Evolutionary conservation across 2,329 filamentous ascomycete species (phyloP).

Genomic region (Paramyrothecium sp.): DNA sequence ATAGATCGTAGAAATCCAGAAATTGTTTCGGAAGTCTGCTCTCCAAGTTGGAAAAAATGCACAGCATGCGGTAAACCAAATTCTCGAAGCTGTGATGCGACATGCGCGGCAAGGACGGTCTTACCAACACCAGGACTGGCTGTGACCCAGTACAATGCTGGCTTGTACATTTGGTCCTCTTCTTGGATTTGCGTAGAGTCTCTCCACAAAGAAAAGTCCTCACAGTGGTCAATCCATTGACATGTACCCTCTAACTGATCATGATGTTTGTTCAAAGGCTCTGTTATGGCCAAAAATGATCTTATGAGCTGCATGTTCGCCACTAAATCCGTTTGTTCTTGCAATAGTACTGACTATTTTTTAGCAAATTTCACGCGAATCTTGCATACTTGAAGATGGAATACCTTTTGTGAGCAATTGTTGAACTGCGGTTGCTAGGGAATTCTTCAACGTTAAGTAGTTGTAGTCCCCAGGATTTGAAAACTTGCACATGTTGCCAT

Average conservation of each 20-base stretch:
- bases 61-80: constrained; percentile 7
- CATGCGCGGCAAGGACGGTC: constrained; percentile 3
- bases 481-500: constrained; percentile 30
- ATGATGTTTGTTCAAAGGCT: constrained; percentile 16
- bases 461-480: constrained; percentile 20
- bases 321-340: neutral
- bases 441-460: constrained; percentile 20
- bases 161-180: neutral
- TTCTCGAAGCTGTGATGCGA: constrained; percentile 6
- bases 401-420: neutral
- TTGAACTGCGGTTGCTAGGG: constrained; percentile 7
- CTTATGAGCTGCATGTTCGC: neutral
- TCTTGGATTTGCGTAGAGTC: constrained; percentile 1
- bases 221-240: constrained; percentile 23
- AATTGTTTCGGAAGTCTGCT: constrained; percentile 10
- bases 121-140: constrained; percentile 9
- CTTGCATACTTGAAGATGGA: neutral
- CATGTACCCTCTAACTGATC: constrained; percentile 22
- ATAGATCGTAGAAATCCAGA: constrained; percentile 20
- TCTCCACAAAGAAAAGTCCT: constrained; percentile 21
- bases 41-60: constrained; percentile 18
- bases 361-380: no score
- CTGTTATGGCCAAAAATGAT: neutral
- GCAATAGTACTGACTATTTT: neutral
- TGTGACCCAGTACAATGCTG: constrained; percentile 4